A percentile compares a stretch with the other conserved stretches of the same genome.
Evolutionary conservation across 768 basidiomycete genomes (phyloP).

Genomic region (Rickenella mellea): DNA sequence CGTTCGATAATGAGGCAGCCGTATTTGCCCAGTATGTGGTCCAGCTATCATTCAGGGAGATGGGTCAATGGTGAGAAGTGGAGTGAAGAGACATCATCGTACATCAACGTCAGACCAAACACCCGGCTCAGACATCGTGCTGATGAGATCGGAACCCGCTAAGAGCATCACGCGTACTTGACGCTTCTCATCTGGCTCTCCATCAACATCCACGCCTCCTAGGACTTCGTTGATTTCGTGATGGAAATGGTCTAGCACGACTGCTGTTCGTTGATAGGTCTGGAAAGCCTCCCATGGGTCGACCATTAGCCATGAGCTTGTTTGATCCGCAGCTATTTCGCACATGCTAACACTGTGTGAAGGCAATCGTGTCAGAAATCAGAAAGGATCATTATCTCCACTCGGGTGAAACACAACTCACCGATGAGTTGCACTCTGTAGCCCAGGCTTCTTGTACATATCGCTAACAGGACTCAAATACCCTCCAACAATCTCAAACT

Average conservation of each 20-base stretch:
- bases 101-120: slow-evolving; percentile 96
- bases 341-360: slow-evolving; percentile 72
- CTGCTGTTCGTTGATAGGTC: slow-evolving; percentile 89
- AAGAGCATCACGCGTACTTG: slow-evolving; percentile 84
- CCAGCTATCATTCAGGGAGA: slow-evolving; percentile 57
- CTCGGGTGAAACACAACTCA: slow-evolving; percentile 33
- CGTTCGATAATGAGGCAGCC: slow-evolving; percentile 93
- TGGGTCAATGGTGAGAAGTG: too few species aligned
- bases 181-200: slow-evolving; percentile 64
- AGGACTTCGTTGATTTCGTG: slow-evolving; percentile 81
- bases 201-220: slow-evolving; percentile 70
- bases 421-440: slow-evolving; percentile 83
- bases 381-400: slow-evolving; percentile 5
- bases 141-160: slow-evolving; percentile 93
- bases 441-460: slow-evolving; percentile 92
- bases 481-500: slow-evolving; percentile 90
- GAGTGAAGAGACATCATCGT: too few species aligned
- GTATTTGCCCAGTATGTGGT: slow-evolving; percentile 94
- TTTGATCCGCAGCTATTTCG: slow-evolving; percentile 80
- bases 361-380: slow-evolving; percentile 14
- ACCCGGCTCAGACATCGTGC: slow-evolving; percentile 96
- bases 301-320: slow-evolving; percentile 92
- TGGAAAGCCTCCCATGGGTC: slow-evolving; percentile 99
- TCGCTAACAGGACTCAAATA: slow-evolving; percentile 96
- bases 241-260: slow-evolving; percentile 96